Conservation (phyloP, 768 basidiomycete genomes). For the Pleurotus tuber-regium region DNA sequence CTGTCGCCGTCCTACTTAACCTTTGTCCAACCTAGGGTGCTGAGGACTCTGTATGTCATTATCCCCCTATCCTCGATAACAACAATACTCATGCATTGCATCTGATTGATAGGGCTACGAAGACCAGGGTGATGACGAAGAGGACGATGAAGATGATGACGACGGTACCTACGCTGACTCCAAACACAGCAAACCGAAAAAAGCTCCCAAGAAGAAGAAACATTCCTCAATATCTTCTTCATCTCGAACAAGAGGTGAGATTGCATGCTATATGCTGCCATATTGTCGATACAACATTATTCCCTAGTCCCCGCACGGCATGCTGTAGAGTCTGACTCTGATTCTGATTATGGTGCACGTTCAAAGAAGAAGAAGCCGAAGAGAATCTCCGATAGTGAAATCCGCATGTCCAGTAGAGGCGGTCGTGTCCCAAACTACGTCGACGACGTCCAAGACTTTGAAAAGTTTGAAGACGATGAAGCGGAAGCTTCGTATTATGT, state of each 20-base stretch:
- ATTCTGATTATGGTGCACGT: conserved; percentile 83
- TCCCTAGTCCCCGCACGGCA: conserved; percentile 47
- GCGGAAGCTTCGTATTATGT: conserved; percentile 51
- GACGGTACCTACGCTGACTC: conserved; percentile 80
- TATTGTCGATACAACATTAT: conserved; percentile 17
- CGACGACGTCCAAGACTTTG: conserved; percentile 80
- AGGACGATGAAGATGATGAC: conserved; percentile 56
- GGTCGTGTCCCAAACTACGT: conserved; percentile 82
- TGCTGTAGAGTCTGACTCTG: conserved; percentile 67
- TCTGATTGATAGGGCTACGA: conserved; percentile 39
- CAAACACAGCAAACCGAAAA: conserved; percentile 66
- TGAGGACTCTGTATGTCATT: conserved; percentile 57
- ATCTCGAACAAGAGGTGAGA: conserved; percentile 60
- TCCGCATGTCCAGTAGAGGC: conserved; percentile 75
- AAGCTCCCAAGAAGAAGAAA: conserved; percentile 67
- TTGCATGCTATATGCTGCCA: conserved; percentile 11
- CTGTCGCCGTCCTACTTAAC: conserved; percentile 13
- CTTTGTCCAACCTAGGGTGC: conserved; percentile 35
- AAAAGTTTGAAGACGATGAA: conserved; percentile 65
- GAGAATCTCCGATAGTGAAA: conserved; percentile 58
- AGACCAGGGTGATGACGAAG: conserved; percentile 59
- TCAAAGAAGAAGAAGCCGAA: conserved; percentile 84
- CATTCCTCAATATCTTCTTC: conserved; percentile 34
- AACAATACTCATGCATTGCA: conserved; percentile 16
- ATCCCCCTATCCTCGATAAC: conserved; percentile 8